Evolutionary conservation across 2,329 filamentous ascomycete species (phyloP), one percentile per base, ranked within the genome.

Genomic region (Leptographium procerum): DNA sequence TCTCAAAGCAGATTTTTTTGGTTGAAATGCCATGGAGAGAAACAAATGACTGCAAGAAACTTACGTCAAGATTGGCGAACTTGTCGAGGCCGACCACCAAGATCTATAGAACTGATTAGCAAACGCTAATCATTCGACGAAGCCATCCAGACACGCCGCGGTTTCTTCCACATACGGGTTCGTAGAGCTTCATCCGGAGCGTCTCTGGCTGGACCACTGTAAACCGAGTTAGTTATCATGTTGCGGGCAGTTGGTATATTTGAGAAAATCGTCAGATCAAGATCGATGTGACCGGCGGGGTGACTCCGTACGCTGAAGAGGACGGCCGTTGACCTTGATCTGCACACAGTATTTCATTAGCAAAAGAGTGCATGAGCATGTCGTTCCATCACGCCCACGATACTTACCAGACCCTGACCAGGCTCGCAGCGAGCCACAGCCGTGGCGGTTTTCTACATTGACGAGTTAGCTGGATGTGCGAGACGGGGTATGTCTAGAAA

Each of bases 271-370:
- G 40, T 43, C 40, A n/a, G 16, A 43, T 43, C 19, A 24, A 10
- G 31, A 53, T 36, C 51, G 29, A 31, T 6, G n/a, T 9, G 28
- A 33, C 34, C 13, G 51, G 52, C n/a, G n/a, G 14, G 22, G 52
- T 36, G 11, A 52, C 29, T 51, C 61, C 58, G 57, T 63, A 63
- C 62, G 60, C 34, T 56, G 54, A 43, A 99, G 86, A 72, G 94
- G 94, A 76, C 90, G 89, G 80, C 94, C 94, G 84, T 97, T 99
- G 80, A 96, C 94, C 84, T 95, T 96, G 80, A 99, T 59, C 60
- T 63, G 29, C 11, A 58, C 28, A 54, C 1, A 53, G 36, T n/a
- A 40, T 3, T 13, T 4, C 36, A n/a, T 53, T 53, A 33, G 24
- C 19, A 54, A 14, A 54, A n/a, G 14, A 29, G 6, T 26, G 24